Conservation (phyloP, 306 rosid species). For the Elaeagnus macrophylla region DNA sequence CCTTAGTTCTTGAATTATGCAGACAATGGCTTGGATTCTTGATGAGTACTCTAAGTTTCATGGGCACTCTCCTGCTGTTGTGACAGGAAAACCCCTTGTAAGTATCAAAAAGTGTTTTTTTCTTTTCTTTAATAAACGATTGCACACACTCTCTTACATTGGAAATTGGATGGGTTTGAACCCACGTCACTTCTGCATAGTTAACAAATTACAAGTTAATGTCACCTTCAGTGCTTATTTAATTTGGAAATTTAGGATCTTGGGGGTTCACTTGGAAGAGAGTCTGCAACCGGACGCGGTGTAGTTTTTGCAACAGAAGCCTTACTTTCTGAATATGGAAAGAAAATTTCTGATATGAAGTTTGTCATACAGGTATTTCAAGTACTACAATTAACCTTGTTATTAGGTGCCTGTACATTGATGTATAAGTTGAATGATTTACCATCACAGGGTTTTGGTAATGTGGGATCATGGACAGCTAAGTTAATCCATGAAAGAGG, state of each 20-base stretch:
- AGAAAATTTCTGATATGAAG: constrained; percentile 36
- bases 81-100: constrained; percentile 70
- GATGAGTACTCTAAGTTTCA: constrained; percentile 81
- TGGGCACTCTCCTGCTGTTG: constrained; percentile 71
- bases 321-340: constrained; percentile 52
- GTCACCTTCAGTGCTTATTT: neutral
- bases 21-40: constrained; percentile 91
- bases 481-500: constrained; percentile 52
- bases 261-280: constrained; percentile 74
- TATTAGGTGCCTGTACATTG: neutral
- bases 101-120: constrained; percentile 4
- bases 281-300: constrained; percentile 68
- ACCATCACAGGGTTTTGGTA: constrained; percentile 52
- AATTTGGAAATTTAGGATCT: constrained; percentile 37
- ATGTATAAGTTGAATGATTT: neutral
- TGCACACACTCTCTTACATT: too few species aligned
- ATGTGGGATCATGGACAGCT: constrained; percentile 73
- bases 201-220: too few species aligned
- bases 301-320: constrained; percentile 56
- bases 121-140: too few species aligned
- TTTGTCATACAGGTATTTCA: constrained; percentile 56
- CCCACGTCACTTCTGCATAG: too few species aligned
- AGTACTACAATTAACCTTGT: neutral
- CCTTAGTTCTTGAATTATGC: constrained; percentile 1
- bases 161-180: too few species aligned